Evolutionary conservation across 106 monocot species (phyloP), one percentile per base, ranked within the genome.

Genomic region (Dendrobium officinale): DNA sequence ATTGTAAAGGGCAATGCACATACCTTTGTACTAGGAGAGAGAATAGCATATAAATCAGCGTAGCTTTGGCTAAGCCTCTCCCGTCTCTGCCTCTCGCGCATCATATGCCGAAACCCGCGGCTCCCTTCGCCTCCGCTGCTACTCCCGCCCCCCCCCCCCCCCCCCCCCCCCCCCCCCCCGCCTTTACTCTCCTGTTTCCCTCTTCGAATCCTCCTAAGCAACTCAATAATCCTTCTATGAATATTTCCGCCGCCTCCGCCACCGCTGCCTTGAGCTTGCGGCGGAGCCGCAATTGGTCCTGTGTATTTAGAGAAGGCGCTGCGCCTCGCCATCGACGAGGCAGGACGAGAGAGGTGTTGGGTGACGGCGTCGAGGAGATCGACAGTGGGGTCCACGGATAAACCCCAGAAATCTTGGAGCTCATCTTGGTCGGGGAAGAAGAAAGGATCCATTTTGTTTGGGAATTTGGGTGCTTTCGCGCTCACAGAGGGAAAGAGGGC

Each of bases 41-140:
- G 58, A 64, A 95, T 75, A 15, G 85, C 42, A 73, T 91, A 67
- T 26, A 95, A 78, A 67, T 95, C 92, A 8, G 88, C 85, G 44
- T 89, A 95, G 67, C 86, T 82, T 86, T 95, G 92, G 82, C 92
- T 91, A 16, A 92, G 83, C 74, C 88, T 85, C 87, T 92, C 95
- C 78, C 95, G 80, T 75, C 95, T 31, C 22, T 75, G 80, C 78
- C 92, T 61, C 87, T 95, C 95, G 47, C 87, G 81, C 92, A 89
- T 95, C 92, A 91, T 92, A 74, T 95, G 95, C 42, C 83, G 80
- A 77, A 92, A 89, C 29, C 87, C 84, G 40, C 85, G 72, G 80
- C 90, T 87, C 24, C 45, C 16, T 49, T 55, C 41, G 9, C 29
- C 64, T 9, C 72, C 17, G 22, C 9, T 33, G 19, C 41, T n/a